Conservation (phyloP, 2,329 filamentous ascomycete genomes). For the Coccinonectria pachysandricola region DNA sequence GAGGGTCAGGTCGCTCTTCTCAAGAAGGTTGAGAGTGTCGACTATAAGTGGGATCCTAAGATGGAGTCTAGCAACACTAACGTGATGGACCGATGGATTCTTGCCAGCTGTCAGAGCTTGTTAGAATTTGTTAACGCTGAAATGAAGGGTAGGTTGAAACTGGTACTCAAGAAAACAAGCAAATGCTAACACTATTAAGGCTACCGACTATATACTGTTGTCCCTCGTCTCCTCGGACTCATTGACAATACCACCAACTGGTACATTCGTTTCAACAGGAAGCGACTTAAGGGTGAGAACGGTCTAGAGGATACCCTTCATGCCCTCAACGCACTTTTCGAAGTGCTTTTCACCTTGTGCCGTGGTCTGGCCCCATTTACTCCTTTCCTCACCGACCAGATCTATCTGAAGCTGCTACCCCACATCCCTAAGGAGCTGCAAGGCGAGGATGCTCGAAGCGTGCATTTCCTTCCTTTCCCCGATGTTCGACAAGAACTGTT, state of each 20-base stretch:
- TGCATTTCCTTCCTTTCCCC: constrained; percentile 88
- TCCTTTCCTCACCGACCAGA: constrained; percentile 89
- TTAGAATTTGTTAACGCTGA: constrained; percentile 87
- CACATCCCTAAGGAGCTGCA: constrained; percentile 65
- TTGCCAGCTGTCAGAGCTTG: constrained; percentile 84
- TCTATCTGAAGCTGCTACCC: constrained; percentile 74
- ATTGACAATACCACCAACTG: constrained; percentile 98
- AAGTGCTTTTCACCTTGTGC: constrained; percentile 82
- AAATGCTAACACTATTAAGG: constrained; percentile 26
- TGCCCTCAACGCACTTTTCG: constrained; percentile 87
- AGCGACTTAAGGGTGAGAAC: constrained; percentile 81
- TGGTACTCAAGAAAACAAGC: no score
- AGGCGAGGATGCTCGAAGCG: constrained; percentile 67
- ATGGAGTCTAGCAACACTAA: constrained; percentile 71
- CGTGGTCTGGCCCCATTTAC: constrained; percentile 88
- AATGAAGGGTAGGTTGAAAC: constrained; percentile 67
- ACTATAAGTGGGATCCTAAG: constrained; percentile 69
- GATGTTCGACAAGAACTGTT: constrained; percentile 83
- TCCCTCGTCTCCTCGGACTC: constrained; percentile 68
- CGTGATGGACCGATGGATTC: constrained; percentile 93
- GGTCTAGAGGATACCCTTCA: constrained; percentile 78
- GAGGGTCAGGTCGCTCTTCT: constrained; percentile 75
- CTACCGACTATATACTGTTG: constrained; percentile 82
- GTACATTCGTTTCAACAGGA: constrained; percentile 94
- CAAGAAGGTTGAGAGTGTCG: constrained; percentile 71